Percentiles rank a stretch among this genome's conserved stretches.
Conservation (phyloP, 768 basidiomycete species). For the Phylloporus sp. region DNA sequence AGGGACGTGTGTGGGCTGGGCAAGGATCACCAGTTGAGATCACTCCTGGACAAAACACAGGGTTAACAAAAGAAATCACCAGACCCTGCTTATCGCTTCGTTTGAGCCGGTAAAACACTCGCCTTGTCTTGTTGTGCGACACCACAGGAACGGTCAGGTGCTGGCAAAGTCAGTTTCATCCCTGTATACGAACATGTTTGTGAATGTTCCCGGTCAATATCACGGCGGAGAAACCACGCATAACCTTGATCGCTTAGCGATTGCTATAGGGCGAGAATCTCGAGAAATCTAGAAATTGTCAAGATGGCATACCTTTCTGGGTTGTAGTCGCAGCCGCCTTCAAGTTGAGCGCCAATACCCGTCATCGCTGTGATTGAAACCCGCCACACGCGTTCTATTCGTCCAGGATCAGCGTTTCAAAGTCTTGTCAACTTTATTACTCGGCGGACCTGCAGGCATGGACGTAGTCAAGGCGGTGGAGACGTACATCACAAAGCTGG, state of each 20-base stretch:
- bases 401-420: background rate
- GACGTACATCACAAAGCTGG: slow-evolving; percentile 86
- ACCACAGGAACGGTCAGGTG: background rate
- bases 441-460: slow-evolving; percentile 44
- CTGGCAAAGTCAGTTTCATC: background rate
- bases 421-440: background rate
- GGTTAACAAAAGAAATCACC: background rate
- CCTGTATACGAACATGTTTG: background rate
- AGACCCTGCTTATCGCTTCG: background rate
- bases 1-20: background rate
- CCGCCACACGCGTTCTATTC: background rate
- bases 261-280: background rate
- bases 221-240: background rate
- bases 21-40: background rate
- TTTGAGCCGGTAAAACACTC: background rate
- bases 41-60: background rate
- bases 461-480: slow-evolving; percentile 95
- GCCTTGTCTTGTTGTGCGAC: background rate
- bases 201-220: background rate
- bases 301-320: background rate
- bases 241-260: background rate
- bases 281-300: background rate
- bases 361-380: background rate
- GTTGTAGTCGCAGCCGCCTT: background rate
- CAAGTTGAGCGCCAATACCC: background rate